Conservation (phyloP, 176 grass and related monocot genomes). For the Oryza punctata region DNA sequence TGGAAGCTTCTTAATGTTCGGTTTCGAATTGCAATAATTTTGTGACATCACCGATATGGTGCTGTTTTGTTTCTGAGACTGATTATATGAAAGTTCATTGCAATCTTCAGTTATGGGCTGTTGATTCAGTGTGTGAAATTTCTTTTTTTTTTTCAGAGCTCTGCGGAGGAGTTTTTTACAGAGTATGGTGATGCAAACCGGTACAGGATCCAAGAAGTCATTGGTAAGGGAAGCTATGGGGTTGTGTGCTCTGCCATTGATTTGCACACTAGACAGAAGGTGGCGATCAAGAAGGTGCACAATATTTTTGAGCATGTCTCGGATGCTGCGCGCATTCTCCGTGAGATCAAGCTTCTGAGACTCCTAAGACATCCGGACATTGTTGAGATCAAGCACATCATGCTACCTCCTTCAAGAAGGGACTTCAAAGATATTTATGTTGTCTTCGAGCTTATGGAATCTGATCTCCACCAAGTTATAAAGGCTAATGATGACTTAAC, state of each 20-base stretch:
- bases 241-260: constrained; percentile 96
- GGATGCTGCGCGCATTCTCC: constrained; percentile 85
- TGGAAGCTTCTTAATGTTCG: background rate
- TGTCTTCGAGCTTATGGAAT: constrained; percentile 98
- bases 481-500: constrained; percentile 96
- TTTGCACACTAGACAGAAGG: constrained; percentile 76
- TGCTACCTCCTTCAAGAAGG: constrained; percentile 86
- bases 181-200: constrained; percentile 95
- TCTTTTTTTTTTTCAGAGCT: constrained; percentile 48
- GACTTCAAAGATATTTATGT: constrained; percentile 98
- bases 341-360: constrained; percentile 92
- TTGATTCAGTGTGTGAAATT: constrained; percentile 11
- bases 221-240: constrained; percentile 97
- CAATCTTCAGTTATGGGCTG: constrained; percentile 3
- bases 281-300: constrained; percentile 98
- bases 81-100: background rate
- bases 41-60: background rate
- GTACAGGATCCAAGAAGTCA: constrained; percentile 97
- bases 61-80: background rate
- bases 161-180: constrained; percentile 84
- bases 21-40: constrained; percentile 12
- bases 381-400: constrained; percentile 98
- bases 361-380: constrained; percentile 91
- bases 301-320: constrained; percentile 95
- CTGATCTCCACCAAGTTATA: constrained; percentile 97